Conservation (phyloP, 192 early-diverging fungal species). For the Coemansia sp. region DNA sequence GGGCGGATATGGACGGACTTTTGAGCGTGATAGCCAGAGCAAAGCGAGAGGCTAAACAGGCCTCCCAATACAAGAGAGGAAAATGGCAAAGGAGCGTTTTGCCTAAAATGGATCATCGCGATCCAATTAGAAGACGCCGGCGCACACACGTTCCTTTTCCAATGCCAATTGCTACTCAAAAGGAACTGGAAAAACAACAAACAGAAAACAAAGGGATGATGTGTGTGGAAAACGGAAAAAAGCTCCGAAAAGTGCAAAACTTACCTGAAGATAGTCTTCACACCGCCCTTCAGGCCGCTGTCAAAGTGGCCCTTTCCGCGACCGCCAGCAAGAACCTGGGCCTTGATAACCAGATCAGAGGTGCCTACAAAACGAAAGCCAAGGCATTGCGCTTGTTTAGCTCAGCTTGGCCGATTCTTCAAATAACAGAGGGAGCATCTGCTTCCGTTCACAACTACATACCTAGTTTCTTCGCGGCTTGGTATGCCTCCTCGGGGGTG, state of each 20-base stretch:
- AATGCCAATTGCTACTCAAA: not conserved
- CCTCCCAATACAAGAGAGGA: not conserved
- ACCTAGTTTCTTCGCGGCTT: slow-evolving; percentile 81
- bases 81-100: not conserved
- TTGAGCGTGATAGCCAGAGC: too few species aligned
- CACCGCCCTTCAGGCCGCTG: slow-evolving; percentile 95
- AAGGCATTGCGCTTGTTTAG: not conserved
- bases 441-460: slow-evolving; percentile 15
- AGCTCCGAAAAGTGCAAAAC: slow-evolving; percentile 24
- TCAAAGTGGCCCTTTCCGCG: slow-evolving; percentile 98
- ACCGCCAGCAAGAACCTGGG: slow-evolving; percentile 96
- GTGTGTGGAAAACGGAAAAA: not conserved
- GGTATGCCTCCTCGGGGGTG: slow-evolving; percentile 84
- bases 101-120: not conserved
- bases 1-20: too few species aligned
- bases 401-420: not conserved
- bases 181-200: not conserved
- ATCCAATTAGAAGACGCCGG: not conserved
- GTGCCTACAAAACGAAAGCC: slow-evolving; percentile 41
- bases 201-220: not conserved
- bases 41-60: too few species aligned
- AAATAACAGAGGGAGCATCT: not conserved
- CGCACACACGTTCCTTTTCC: not conserved
- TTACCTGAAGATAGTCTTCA: slow-evolving; percentile 89
- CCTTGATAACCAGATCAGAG: slow-evolving; percentile 76